Evolutionary conservation across 176 grass and related monocot species (phyloP).

Genomic region (Puccinellia tenuiflora): DNA sequence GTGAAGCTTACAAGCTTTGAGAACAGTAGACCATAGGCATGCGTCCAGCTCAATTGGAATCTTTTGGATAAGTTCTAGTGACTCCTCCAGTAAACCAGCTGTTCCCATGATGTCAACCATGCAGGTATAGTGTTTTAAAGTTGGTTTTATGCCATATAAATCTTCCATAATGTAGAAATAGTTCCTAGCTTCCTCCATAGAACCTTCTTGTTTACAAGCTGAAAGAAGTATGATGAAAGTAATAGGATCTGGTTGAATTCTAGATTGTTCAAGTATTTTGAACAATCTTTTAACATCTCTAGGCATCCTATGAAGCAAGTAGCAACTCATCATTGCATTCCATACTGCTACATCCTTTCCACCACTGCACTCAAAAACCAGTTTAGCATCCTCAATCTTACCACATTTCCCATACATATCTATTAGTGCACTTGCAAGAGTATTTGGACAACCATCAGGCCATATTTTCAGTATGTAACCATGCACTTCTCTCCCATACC

Average conservation of each 20-base stretch:
- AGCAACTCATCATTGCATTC: conserved; percentile 55
- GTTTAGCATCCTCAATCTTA: conserved; percentile 50
- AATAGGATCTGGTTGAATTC: conserved; percentile 37
- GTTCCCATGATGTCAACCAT: conserved; percentile 64
- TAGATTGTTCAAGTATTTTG: conserved; percentile 34
- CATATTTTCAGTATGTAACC: conserved; percentile 50
- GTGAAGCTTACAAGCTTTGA: conserved; percentile 60
- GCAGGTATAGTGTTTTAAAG: conserved; percentile 65
- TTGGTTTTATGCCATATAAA: conserved; percentile 51
- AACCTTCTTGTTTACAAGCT: conserved; percentile 64
- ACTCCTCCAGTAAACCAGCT: conserved; percentile 47
- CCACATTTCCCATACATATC: conserved; percentile 75
- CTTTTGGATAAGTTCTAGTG: conserved; percentile 48
- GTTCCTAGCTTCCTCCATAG: conserved; percentile 32
- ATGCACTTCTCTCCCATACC: conserved; percentile 50
- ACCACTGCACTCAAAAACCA: conserved; percentile 29
- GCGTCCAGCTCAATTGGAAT: conserved; percentile 61
- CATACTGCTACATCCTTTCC: conserved; percentile 58
- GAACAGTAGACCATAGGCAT: conserved; percentile 63
- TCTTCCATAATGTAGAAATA: conserved; percentile 60
- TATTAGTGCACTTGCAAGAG: conserved; percentile 45
- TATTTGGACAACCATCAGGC: conserved; percentile 35
- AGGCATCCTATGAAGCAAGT: conserved; percentile 54
- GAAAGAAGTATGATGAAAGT: conserved; percentile 67
- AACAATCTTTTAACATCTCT: conserved; percentile 38